Evolutionary conservation across 2,329 filamentous ascomycete genomes (phyloP).

Genomic region (Aspergillus udagawae): DNA sequence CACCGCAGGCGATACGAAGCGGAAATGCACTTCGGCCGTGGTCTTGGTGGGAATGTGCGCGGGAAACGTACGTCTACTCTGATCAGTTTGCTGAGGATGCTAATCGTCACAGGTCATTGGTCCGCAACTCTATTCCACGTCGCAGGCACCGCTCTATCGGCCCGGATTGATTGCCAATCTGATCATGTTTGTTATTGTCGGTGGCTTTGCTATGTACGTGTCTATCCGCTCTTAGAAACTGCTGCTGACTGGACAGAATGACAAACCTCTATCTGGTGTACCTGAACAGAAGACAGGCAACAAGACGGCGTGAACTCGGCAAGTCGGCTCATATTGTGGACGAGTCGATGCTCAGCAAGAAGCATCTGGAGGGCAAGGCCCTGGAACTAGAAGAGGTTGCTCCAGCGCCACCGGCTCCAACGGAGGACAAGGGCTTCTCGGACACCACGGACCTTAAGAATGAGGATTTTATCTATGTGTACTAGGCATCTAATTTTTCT

Average conservation of each 20-base stretch:
- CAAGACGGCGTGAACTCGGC: conserved; percentile 25
- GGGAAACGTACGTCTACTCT: conserved; percentile 30
- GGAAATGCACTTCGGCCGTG: conserved; percentile 29
- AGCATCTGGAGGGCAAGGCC: conserved; percentile 5
- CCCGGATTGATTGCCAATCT: conserved; percentile 31
- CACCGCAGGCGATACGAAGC: conserved; percentile 35
- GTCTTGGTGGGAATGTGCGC: conserved; percentile 36
- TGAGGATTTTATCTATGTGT: conserved; percentile 19
- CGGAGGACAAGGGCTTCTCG: conserved; percentile 11
- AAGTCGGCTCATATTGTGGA: conserved; percentile 27
- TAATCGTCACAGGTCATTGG: conserved; percentile 19
- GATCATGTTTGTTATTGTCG: conserved; percentile 32
- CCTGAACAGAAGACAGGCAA: conserved; percentile 28
- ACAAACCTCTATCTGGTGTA: conserved; percentile 29
- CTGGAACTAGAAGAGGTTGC: conserved; percentile 7
- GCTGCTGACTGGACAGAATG: conserved; percentile 10
- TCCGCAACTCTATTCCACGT: conserved; percentile 31
- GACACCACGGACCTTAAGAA: conserved; percentile 15
- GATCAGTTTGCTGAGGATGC: fast-evolving
- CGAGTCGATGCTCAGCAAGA: conserved; percentile 32
- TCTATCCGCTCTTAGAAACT: neutral
- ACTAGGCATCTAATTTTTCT: neutral
- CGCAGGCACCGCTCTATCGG: conserved; percentile 32
- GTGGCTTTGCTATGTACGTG: conserved; percentile 21
- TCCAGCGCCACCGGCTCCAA: neutral